Evolutionary conservation across 1,284 basidiomycete species (phyloP), one percentile per base, ranked within the genome.

Genomic region (Stygiomarasmius scandens): DNA sequence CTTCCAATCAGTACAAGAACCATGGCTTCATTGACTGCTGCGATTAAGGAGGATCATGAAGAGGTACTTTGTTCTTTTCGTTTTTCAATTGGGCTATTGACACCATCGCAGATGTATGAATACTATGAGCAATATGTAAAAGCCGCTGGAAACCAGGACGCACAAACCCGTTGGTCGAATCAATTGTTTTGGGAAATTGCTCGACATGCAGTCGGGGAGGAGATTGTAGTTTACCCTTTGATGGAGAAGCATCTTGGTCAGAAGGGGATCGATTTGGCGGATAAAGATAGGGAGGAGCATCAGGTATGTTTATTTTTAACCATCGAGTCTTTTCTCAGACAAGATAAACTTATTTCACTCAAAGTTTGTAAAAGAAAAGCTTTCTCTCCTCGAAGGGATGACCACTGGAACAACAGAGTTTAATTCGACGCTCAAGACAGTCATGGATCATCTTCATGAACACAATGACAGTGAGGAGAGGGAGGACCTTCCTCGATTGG

Each of bases 161-260:
- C 75, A 0, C 82, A 85, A 64, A 72, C 70, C 4, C 79, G 83
- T 23, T 87, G 83, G 82, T 75, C 80, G 0, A 75, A 77, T 47
- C 83, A 85, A 63, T 71, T 86, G 2, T 77, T 72, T 1, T 86
- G 83, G 84, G 83, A 85, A 68, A 72, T 86, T 43, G 84, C 82
- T 0, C 76, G 84, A 0, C 85, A 87, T 62, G 81, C 86, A 3
- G 79, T 85, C 2, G 85, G 82, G 4, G 86, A 88, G 66, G 86
- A 89, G 67, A 79, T 87, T 49, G 77, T 89, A 20, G 81, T 87
- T 1, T 87, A 89, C 63, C 86, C 86, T 4, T 74, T 87, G 52
- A 82, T 89, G 78, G 85, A 89, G 68, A 74, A 82, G 62, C 73
- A 83, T 59, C 75, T 88, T 52, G 85, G 85, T 2, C 68, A 71